These are phyloP conservation scores for Cryptococcus sp. DNA, from an alignment of 1,284 basidiomycete species.

Conservation along the genomic window DNA sequence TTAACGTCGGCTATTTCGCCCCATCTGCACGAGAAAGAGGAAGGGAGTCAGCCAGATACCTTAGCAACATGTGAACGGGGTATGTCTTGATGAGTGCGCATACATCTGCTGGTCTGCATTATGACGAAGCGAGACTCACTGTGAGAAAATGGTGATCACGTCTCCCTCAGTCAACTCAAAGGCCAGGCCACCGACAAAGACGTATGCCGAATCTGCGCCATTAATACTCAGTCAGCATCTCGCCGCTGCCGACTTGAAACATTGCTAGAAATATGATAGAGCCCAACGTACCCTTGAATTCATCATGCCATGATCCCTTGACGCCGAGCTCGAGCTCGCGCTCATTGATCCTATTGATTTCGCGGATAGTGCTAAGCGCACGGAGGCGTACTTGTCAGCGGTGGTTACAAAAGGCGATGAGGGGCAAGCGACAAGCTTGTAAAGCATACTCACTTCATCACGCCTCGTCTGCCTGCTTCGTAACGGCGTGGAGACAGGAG, in stretches of 20 bases:
- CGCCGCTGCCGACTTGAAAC: too few species aligned
- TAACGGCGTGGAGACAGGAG: too few species aligned
- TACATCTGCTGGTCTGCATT: background rate
- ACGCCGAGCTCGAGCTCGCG: conserved; percentile 84
- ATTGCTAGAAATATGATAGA: background rate
- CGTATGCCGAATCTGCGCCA: conserved; percentile 81
- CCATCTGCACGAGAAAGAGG: conserved; percentile 64
- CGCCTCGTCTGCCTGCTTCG: too few species aligned
- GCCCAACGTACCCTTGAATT: conserved; percentile 71
- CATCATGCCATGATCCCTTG: conserved; percentile 89
- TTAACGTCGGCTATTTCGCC: conserved; percentile 95
- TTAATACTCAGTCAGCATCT: background rate
- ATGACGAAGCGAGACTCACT: conserved; percentile 62
- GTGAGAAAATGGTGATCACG: conserved; percentile 95
- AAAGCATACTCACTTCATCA: too few species aligned
- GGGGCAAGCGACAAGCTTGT: too few species aligned
- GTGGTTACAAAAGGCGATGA: too few species aligned
- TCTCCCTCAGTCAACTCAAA: conserved; percentile 94
- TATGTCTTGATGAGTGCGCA: background rate
- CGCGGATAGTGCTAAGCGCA: conserved; percentile 72
- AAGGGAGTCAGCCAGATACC: background rate
- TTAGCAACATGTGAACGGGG: too few species aligned
- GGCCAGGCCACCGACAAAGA: conserved; percentile 85
- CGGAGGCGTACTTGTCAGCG: too few species aligned
- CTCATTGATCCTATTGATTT: conserved; percentile 92